Evolutionary conservation across 2,329 filamentous ascomycete species (phyloP).

Genomic region (Fusarium ramigenum): DNA sequence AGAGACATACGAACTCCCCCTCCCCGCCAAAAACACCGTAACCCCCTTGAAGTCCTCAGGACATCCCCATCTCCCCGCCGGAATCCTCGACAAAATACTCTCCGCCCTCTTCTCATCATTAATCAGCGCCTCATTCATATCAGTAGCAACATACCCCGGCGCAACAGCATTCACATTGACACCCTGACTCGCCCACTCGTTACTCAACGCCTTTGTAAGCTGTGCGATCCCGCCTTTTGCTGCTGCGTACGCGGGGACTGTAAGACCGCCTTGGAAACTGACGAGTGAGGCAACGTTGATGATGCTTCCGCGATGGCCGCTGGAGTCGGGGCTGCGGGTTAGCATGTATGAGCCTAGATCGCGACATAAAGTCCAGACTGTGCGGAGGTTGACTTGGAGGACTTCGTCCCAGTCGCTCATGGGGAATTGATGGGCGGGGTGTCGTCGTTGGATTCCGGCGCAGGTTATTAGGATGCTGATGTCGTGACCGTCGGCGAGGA

Average conservation of each 20-base stretch:
- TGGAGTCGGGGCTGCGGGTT: slow-evolving; percentile 56
- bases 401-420: slow-evolving; percentile 79
- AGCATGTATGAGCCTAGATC: slow-evolving; percentile 85
- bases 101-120: slow-evolving; percentile 73
- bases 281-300: slow-evolving; percentile 87
- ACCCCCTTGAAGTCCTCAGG: slow-evolving; percentile 90
- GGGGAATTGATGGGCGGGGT: slow-evolving; percentile 79
- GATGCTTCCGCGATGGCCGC: slow-evolving; percentile 72
- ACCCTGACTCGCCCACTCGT: slow-evolving; percentile 84
- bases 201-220: slow-evolving; percentile 85
- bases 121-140: slow-evolving; percentile 89
- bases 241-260: slow-evolving; percentile 86
- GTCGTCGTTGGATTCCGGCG: slow-evolving; percentile 84
- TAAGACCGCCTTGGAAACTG: slow-evolving; percentile 86
- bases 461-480: slow-evolving; percentile 85
- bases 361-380: slow-evolving; percentile 80
- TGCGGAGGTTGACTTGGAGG: slow-evolving; percentile 83
- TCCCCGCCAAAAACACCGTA: slow-evolving; percentile 78
- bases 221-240: slow-evolving; percentile 87
- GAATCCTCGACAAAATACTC: slow-evolving; percentile 82
- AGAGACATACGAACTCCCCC: slow-evolving; percentile 79
- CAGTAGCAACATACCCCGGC: slow-evolving; percentile 88
- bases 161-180: slow-evolving; percentile 89
- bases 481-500: slow-evolving; percentile 68
- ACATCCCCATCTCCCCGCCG: slow-evolving; percentile 82